Evolutionary conservation across 257 asterid genomes (phyloP).

Genomic region (Henckelia pumila): DNA sequence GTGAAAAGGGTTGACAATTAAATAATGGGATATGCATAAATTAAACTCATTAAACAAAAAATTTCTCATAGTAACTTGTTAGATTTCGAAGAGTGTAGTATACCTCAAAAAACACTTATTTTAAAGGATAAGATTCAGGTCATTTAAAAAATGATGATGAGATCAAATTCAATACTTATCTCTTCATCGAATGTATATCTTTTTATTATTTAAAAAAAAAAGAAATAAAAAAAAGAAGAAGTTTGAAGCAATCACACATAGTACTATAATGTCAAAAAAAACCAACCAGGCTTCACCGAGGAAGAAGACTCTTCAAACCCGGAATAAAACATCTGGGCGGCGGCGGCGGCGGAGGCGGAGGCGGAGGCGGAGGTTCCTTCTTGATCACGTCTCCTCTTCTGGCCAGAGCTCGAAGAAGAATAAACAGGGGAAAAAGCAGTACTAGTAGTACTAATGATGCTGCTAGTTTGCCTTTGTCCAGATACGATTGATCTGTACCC

Average conservation of each 20-base stretch:
- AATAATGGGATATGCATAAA: neutral
- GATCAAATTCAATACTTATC: too few relatives aligned
- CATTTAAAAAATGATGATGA: neutral
- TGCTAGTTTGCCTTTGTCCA: slow-evolving; percentile 33
- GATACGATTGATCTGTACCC: slow-evolving; percentile 44
- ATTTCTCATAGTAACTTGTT: too few relatives aligned
- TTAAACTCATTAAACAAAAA: neutral
- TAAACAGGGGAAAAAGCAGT: slow-evolving; percentile 53
- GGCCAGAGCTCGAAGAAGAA: slow-evolving; percentile 74
- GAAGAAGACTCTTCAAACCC: slow-evolving; percentile 46
- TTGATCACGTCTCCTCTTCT: slow-evolving; percentile 63
- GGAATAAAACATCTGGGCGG: slow-evolving; percentile 29
- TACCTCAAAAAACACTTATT: neutral
- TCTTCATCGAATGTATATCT: too few relatives aligned
- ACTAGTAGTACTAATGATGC: slow-evolving; percentile 29
- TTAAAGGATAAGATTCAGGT: neutral
- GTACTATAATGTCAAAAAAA: too few relatives aligned
- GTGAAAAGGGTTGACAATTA: neutral
- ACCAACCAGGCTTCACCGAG: slow-evolving; percentile 46
- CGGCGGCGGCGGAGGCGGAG: too few relatives aligned
- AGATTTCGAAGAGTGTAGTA: too few relatives aligned
- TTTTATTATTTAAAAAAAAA: too few relatives aligned
- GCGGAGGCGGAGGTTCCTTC: slow-evolving; percentile 44
- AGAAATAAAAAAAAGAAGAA: too few relatives aligned
- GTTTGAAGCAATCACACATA: neutral